Conservation (phyloP, 371 early-diverging fungal species). For the Cokeromyces recurvatus region DNA sequence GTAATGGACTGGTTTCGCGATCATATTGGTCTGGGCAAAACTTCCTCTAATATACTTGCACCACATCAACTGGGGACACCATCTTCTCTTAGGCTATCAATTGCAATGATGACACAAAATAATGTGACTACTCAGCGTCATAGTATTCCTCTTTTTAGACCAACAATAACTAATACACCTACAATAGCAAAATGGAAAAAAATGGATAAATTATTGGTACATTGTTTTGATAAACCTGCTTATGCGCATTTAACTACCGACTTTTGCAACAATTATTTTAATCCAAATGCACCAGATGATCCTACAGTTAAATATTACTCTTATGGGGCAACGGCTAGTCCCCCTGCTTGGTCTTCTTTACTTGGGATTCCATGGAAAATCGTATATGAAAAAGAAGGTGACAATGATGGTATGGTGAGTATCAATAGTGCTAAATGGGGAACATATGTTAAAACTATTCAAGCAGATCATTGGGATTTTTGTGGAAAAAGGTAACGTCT, state of each 20-base stretch:
- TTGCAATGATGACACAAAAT: background rate
- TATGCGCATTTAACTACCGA: slow-evolving; percentile 80
- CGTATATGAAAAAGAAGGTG: slow-evolving; percentile 47
- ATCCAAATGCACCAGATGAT: slow-evolving; percentile 73
- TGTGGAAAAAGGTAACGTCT: slow-evolving; percentile 24
- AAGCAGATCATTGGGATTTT: slow-evolving; percentile 86
- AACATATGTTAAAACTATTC: slow-evolving; percentile 73
- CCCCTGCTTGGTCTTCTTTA: slow-evolving; percentile 42
- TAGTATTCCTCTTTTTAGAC: background rate
- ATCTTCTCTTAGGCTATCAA: background rate
- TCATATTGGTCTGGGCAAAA: slow-evolving; percentile 54
- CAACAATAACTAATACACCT: background rate
- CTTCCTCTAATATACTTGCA: background rate
- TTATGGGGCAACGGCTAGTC: slow-evolving; percentile 60
- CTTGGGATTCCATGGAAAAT: slow-evolving; percentile 57
- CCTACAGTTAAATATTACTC: slow-evolving; percentile 71
- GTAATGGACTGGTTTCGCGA: slow-evolving; percentile 93
- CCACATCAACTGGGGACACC: background rate
- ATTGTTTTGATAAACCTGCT: slow-evolving; percentile 73
- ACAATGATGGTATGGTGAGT: slow-evolving; percentile 90
- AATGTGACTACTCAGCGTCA: background rate
- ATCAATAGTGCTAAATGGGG: slow-evolving; percentile 84
- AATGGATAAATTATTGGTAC: slow-evolving; percentile 12
- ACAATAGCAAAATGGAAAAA: background rate
- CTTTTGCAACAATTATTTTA: slow-evolving; percentile 73